phyloP scores from a whole-genome alignment of 169 alveolate genomes.

The Cytauxzoon felis region DNA sequence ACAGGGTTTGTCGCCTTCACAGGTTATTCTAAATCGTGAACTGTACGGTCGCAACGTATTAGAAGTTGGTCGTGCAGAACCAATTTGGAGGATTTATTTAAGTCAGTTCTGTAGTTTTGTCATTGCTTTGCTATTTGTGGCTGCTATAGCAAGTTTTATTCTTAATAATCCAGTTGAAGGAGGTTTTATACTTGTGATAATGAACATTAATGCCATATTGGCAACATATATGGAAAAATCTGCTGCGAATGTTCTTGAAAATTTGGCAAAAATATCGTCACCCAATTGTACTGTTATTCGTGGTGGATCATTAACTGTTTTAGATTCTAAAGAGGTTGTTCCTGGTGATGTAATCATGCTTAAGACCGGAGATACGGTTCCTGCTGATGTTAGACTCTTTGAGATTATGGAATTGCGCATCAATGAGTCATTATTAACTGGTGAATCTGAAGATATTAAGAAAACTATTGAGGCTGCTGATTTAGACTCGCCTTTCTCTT shows the following conservation, averaged over 20 bases:
- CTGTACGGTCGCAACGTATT: conserved; percentile 81
- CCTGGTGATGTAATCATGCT: conserved; percentile 90
- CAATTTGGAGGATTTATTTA: conserved; percentile 80
- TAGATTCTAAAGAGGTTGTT: conserved; percentile 86
- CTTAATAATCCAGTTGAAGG: conserved; percentile 87
- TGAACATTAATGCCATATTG: conserved; percentile 83
- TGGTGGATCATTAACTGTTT: conserved; percentile 70
- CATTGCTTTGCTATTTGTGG: conserved; percentile 75
- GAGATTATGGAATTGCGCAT: conserved; percentile 87
- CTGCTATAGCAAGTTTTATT: conserved; percentile 78
- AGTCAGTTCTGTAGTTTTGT: conserved; percentile 81
- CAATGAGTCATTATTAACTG: conserved; percentile 92
- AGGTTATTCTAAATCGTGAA: conserved; percentile 68
- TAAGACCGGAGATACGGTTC: conserved; percentile 87
- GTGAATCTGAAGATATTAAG: conserved; percentile 86
- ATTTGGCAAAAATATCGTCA: conserved; percentile 87
- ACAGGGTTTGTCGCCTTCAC: conserved; percentile 70
- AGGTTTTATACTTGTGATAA: conserved; percentile 80
- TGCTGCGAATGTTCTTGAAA: conserved; percentile 86
- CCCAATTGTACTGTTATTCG: conserved; percentile 84
- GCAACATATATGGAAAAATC: conserved; percentile 89
- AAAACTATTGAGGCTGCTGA: conserved; percentile 74
- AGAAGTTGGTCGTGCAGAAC: conserved; percentile 77
- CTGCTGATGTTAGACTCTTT: conserved; percentile 89
- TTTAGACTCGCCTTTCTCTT: conserved; percentile 74